phyloP scores from a whole-genome alignment of 257 asterid genomes.

The Paulownia fortunei region DNA sequence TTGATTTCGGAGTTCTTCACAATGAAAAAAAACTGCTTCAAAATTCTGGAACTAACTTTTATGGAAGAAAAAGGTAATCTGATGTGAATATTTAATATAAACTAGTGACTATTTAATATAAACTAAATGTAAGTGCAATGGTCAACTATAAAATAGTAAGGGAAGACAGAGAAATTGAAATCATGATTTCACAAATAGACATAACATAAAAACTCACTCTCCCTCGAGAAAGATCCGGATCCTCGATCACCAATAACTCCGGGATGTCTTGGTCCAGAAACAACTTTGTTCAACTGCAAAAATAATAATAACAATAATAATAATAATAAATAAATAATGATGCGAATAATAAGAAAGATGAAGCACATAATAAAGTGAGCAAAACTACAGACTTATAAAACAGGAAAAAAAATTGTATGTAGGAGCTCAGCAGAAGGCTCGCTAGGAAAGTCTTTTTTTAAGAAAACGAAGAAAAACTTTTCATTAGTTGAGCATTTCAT shows the following conservation, averaged over 20 bases:
- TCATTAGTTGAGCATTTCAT: background rate
- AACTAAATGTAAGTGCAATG: constrained; percentile 7
- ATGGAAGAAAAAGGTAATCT: background rate
- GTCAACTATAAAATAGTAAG: background rate
- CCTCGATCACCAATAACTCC: constrained; percentile 95
- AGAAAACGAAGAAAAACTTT: background rate
- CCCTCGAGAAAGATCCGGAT: constrained; percentile 92
- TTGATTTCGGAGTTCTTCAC: background rate
- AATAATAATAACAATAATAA: no score
- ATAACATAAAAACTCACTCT: constrained; percentile 60
- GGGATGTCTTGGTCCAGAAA: constrained; percentile 89
- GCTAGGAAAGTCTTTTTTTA: no score
- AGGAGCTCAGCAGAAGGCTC: background rate
- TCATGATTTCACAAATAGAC: constrained; percentile 3
- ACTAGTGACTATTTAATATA: background rate
- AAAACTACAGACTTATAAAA: background rate
- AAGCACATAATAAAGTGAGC: constrained; percentile 11
- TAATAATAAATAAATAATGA: no score
- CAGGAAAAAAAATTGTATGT: background rate
- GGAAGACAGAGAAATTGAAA: background rate
- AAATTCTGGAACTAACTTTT: constrained; percentile 5
- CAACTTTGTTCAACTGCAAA: constrained; percentile 81
- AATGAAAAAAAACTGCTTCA: background rate
- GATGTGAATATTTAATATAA: no score
- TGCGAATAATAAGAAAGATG: background rate